Evolutionary conservation across 2,329 filamentous ascomycete species (phyloP), one percentile per base, ranked within the genome.

Genomic region (Neurospora sp.): DNA sequence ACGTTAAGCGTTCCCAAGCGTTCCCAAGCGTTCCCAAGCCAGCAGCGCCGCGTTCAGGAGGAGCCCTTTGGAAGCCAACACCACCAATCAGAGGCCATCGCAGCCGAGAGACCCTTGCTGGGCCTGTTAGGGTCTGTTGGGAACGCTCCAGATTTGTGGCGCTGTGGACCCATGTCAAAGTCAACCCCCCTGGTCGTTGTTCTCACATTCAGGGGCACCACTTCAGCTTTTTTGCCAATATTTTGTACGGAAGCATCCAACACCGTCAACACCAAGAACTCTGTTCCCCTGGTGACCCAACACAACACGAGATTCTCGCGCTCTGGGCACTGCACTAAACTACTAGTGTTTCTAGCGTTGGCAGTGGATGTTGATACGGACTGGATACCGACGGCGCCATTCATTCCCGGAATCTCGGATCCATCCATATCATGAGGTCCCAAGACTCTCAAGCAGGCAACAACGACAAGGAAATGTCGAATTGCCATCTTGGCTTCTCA

Each of bases 61-160:
- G 65, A 23, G 37, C 33, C 57, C 37, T 57, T 19, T 57, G 37
- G 67, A 11, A 67, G 62, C 72, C 72, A 74, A 72, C 72, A 68
- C 39, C 40, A 19, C 28, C 8, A n/a, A 67, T n/a, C 52, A 8
- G 37, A 52, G 57, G 38, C n/a, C 41, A 70, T 15, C 33, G 33
- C 33, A 36, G 66, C 6, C 38, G n/a, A 62, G 43, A 52, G 36
- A 62, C 15, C 52, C 52, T 62, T 33, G 52, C 52, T 62, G 52
- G 57, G 23, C 28, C 41, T 68, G 41, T 52, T 38, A 46, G 28
- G 28, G 28, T 33, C 28, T 23, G 23, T 33, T 6, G 46, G 62
- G 69, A 70, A 46, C 40, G 70, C 70, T 69, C 68, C 66, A 69
- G 67, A 65, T 68, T 66, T 69, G 70, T 71, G 70, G 70, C 70